phyloP scores from a whole-genome alignment of 2,329 filamentous ascomycete genomes.

The Aspergillus japonicus region DNA sequence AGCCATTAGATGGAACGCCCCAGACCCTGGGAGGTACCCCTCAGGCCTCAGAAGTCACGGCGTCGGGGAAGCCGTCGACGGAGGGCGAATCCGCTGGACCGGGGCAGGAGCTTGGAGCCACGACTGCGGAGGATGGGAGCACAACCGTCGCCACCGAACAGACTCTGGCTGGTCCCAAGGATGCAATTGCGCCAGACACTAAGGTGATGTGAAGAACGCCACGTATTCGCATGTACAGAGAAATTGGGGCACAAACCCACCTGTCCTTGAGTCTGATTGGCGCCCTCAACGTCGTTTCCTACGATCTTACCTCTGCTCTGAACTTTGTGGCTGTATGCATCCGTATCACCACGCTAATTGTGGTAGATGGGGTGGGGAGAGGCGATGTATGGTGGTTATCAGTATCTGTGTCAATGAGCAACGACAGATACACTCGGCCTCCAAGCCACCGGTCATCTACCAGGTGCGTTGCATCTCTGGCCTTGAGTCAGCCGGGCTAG shows the following conservation, averaged over 20 bases:
- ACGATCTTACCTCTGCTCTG: conserved; percentile 6
- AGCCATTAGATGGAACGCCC: conserved; percentile 18
- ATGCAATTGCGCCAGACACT: conserved; percentile 9
- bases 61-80: conserved; percentile 14
- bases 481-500: not conserved
- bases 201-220: conserved; percentile 18
- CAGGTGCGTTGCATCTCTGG: conserved; percentile 6
- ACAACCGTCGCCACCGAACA: conserved; percentile 10
- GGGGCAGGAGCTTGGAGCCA: conserved; percentile 8
- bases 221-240: not conserved
- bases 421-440: not conserved
- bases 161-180: conserved; percentile 10
- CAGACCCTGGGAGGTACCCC: conserved; percentile 20
- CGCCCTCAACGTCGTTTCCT: not conserved
- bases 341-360: conserved; percentile 11
- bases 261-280: conserved; percentile 10
- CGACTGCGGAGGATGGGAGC: conserved; percentile 10
- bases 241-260: not conserved
- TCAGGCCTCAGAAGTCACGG: conserved; percentile 23
- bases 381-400: not conserved
- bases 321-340: conserved; percentile 11
- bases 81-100: conserved; percentile 12
- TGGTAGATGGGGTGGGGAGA: not conserved
- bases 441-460: conserved; percentile 2
- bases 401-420: not conserved